These are phyloP conservation scores for Aureobasidium sp. DNA, from an alignment of 2,329 filamentous ascomycete genomes.

Conservation along the genomic window DNA sequence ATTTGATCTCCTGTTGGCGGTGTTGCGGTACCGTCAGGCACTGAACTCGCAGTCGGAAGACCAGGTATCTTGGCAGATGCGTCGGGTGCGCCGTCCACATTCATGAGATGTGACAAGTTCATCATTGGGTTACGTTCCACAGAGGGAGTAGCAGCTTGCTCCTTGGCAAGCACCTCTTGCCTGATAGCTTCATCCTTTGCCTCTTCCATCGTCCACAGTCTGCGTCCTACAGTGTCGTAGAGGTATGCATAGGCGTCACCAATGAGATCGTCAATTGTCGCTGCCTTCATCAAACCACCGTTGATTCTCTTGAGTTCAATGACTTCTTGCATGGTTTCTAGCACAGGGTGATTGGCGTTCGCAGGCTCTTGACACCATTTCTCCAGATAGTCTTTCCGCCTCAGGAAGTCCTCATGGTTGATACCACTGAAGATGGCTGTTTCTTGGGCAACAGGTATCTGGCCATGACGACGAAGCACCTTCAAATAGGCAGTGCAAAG, in stretches of 20 bases:
- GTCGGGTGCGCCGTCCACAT: constrained; percentile 22
- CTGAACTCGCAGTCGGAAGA: constrained; percentile 7
- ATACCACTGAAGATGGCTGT: constrained; percentile 56
- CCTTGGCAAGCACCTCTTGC: constrained; percentile 16
- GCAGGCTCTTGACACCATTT: constrained; percentile 45
- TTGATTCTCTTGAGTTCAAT: constrained; percentile 72
- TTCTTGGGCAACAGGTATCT: constrained; percentile 53
- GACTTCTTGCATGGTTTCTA: constrained; percentile 57
- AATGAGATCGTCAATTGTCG: constrained; percentile 84
- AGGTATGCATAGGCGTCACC: constrained; percentile 78
- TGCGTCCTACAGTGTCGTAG: constrained; percentile 57
- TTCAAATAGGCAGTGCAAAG: constrained; percentile 49
- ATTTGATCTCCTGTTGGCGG: constrained; percentile 13
- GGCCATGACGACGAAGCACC: constrained; percentile 45
- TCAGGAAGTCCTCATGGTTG: constrained; percentile 55
- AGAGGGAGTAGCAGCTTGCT: constrained; percentile 16
- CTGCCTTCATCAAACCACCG: constrained; percentile 74
- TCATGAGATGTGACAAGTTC: constrained; percentile 28
- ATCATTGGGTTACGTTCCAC: constrained; percentile 24
- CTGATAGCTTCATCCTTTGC: constrained; percentile 16
- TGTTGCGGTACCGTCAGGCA: constrained; percentile 16
- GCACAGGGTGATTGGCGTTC: constrained; percentile 36
- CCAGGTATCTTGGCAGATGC: background rate
- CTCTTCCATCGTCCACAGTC: constrained; percentile 36
- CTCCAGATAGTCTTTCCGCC: constrained; percentile 51